Conservation (phyloP, 2,329 filamentous ascomycete species). For the Diaporthe sp. region DNA sequence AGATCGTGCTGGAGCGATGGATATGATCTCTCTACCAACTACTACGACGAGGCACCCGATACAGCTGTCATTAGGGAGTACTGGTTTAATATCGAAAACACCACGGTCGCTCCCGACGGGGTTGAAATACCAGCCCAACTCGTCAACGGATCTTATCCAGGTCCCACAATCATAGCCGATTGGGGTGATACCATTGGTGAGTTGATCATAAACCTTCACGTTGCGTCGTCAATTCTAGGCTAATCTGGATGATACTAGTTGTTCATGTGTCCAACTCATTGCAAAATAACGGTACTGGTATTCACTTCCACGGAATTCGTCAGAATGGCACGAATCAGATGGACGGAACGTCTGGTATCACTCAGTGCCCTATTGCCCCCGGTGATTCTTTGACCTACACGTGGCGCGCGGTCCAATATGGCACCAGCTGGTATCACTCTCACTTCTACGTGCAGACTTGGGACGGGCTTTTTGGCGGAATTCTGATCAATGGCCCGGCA, state of each 20-base stretch:
- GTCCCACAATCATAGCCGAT: slow-evolving; percentile 43
- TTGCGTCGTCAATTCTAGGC: background rate
- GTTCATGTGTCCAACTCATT: slow-evolving; percentile 52
- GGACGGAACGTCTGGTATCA: slow-evolving; percentile 56
- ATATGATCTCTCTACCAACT: slow-evolving; percentile 55
- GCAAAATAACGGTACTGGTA: slow-evolving; percentile 50
- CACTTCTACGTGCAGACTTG: slow-evolving; percentile 63
- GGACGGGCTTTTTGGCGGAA: slow-evolving; percentile 69
- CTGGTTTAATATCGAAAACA: slow-evolving; percentile 46
- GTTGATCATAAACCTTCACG: background rate
- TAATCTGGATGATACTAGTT: background rate
- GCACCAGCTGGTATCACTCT: slow-evolving; percentile 71
- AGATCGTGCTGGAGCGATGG: slow-evolving; percentile 41
- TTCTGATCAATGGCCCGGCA: slow-evolving; percentile 71
- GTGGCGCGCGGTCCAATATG: slow-evolving; percentile 67
- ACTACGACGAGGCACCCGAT: slow-evolving; percentile 49
- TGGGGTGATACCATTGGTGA: slow-evolving; percentile 52
- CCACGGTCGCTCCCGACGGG: slow-evolving; percentile 54
- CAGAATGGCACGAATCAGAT: slow-evolving; percentile 49
- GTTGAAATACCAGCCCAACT: slow-evolving; percentile 50
- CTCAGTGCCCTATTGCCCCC: slow-evolving; percentile 63
- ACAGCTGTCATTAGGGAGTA: slow-evolving; percentile 57
- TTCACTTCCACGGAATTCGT: slow-evolving; percentile 56
- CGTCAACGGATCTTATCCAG: slow-evolving; percentile 48
- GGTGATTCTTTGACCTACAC: slow-evolving; percentile 66